Evolutionary conservation across 2,329 filamentous ascomycete genomes (phyloP).

Genomic region (Diplodia intermedia): DNA sequence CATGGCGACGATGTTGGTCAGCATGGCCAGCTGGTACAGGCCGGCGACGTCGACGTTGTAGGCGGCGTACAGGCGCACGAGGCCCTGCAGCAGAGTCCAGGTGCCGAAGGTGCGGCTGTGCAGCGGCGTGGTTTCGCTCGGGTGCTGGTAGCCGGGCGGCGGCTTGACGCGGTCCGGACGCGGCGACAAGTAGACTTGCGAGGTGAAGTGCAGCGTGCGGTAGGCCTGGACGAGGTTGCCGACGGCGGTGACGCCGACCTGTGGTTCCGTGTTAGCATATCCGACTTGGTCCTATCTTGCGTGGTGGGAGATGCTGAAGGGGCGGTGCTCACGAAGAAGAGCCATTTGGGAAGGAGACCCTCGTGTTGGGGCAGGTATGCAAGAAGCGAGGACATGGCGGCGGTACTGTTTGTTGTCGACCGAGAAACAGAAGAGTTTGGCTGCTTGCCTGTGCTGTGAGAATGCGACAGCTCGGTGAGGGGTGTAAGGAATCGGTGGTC

Average conservation of each 20-base stretch:
- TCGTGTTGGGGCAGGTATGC: slow-evolving; percentile 54
- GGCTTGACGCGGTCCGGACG: slow-evolving; percentile 52
- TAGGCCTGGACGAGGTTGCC: slow-evolving; percentile 89
- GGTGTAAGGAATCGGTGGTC: background rate
- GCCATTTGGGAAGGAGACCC: slow-evolving; percentile 69
- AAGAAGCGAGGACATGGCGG: slow-evolving; percentile 44
- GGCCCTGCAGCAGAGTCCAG: slow-evolving; percentile 80
- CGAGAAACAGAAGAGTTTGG: background rate
- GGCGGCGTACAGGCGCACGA: slow-evolving; percentile 82
- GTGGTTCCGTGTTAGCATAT: slow-evolving; percentile 20
- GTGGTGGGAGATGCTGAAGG: background rate
- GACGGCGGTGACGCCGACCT: slow-evolving; percentile 84
- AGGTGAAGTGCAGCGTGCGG: slow-evolving; percentile 77
- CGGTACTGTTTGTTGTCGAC: background rate
- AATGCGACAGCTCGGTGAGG: background rate
- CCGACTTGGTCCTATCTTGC: background rate
- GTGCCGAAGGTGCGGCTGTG: slow-evolving; percentile 83
- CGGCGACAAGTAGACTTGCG: slow-evolving; percentile 81
- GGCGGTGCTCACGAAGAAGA: slow-evolving; percentile 62
- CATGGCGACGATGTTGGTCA: slow-evolving; percentile 81
- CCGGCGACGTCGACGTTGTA: slow-evolving; percentile 77
- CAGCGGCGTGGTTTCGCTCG: slow-evolving; percentile 71
- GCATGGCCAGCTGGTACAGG: slow-evolving; percentile 80
- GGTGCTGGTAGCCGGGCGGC: slow-evolving; percentile 45
- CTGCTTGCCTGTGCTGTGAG: background rate